Conservation (phyloP, 1,139 yeast genomes). For the Debaryomyces coudertii region DNA sequence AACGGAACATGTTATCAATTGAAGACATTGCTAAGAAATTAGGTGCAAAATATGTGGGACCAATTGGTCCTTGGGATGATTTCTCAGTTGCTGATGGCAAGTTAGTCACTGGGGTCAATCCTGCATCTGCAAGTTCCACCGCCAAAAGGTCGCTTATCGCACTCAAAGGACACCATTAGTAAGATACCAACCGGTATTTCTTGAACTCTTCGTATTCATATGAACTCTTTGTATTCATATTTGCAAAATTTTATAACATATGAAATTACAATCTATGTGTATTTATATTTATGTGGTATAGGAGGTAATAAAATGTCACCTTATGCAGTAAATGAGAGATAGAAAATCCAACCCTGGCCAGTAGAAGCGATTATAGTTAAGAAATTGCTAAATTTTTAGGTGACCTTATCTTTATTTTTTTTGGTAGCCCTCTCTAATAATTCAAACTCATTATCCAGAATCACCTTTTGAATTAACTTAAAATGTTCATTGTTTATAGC, state of each 20-base stretch:
- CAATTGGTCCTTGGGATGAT: slow-evolving; percentile 56
- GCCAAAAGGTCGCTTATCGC: slow-evolving; percentile 28
- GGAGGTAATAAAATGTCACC: neutral
- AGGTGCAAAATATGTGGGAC: slow-evolving; percentile 50
- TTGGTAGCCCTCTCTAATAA: slow-evolving; percentile 9
- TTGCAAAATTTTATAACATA: too few species aligned
- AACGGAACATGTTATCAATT: slow-evolving; percentile 35
- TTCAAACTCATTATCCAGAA: slow-evolving; percentile 14
- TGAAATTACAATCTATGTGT: too few species aligned
- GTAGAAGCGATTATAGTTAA: neutral
- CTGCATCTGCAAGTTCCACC: slow-evolving; percentile 57
- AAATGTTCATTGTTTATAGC: slow-evolving; percentile 16
- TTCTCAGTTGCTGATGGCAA: slow-evolving; percentile 55
- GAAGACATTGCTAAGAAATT: slow-evolving; percentile 35
- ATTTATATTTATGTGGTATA: neutral
- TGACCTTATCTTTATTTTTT: neutral
- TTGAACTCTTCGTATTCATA: neutral
- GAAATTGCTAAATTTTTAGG: neutral
- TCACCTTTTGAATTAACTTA: slow-evolving; percentile 15
- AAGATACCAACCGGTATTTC: neutral
- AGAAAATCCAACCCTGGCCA: neutral
- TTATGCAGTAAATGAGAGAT: neutral
- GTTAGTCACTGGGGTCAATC: slow-evolving; percentile 64
- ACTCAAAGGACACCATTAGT: neutral
- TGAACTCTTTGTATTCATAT: too few species aligned